These are phyloP conservation scores for Sporothrix variecibatus DNA, from an alignment of 2,329 filamentous ascomycete genomes.

Conservation along the genomic window DNA sequence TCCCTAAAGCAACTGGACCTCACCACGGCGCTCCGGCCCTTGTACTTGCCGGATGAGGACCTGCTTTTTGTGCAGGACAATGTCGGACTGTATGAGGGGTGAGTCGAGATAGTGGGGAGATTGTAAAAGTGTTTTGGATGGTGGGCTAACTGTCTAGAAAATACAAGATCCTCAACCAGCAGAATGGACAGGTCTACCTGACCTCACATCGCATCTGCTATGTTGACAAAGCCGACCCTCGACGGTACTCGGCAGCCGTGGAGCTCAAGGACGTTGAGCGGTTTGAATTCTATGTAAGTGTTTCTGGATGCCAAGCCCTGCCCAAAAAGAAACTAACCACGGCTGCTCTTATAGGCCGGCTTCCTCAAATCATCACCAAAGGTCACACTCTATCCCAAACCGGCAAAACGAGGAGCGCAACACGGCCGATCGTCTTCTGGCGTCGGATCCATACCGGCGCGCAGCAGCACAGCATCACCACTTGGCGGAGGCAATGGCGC, in stretches of 20 bases:
- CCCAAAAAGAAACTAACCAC: background rate
- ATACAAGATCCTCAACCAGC: constrained; percentile 89
- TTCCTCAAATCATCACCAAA: constrained; percentile 96
- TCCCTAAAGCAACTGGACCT: constrained; percentile 95
- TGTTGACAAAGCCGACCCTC: constrained; percentile 83
- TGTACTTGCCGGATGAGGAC: constrained; percentile 89
- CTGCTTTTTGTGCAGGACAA: constrained; percentile 96
- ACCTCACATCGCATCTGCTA: constrained; percentile 96
- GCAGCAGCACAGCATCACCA: constrained; percentile 51
- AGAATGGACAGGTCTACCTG: constrained; percentile 94
- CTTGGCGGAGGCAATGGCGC: constrained; percentile 45
- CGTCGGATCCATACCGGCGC: constrained; percentile 48
- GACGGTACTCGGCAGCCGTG: constrained; percentile 79
- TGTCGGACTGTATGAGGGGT: constrained; percentile 97
- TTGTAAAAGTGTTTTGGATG: background rate
- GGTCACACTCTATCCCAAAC: constrained; percentile 84
- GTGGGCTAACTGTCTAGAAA: constrained; percentile 60
- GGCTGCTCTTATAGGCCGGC: constrained; percentile 60
- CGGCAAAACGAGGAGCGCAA: constrained; percentile 65
- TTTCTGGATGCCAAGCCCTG: background rate
- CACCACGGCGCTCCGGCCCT: constrained; percentile 92
- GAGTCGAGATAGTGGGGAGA: constrained; percentile 41
- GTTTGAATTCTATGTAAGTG: constrained; percentile 78
- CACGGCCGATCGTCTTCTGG: constrained; percentile 53
- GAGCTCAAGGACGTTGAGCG: constrained; percentile 90